phyloP scores from a whole-genome alignment of 2,329 filamentous ascomycete species.

The Colletotrichum tamarilloi region DNA sequence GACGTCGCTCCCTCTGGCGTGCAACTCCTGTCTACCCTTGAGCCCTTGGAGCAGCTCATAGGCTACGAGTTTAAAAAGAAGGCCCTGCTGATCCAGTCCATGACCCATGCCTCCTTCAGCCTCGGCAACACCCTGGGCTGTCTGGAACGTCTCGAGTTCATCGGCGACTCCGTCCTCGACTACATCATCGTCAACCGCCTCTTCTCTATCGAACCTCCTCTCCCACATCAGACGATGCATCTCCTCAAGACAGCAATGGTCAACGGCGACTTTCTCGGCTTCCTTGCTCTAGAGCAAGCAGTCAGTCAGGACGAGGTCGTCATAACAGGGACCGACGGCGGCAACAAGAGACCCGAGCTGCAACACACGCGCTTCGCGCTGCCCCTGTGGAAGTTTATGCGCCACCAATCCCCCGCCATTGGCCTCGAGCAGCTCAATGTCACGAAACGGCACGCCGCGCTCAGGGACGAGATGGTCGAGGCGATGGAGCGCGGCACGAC shows the following conservation, averaged over 20 bases:
- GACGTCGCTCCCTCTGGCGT: slow-evolving; percentile 48
- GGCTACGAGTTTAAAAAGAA: slow-evolving; percentile 79
- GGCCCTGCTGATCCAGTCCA: slow-evolving; percentile 77
- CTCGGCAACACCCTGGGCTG: slow-evolving; percentile 57
- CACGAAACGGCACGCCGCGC: slow-evolving; percentile 55
- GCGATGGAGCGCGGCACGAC: slow-evolving; percentile 60
- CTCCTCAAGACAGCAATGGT: slow-evolving; percentile 79
- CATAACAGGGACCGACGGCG: slow-evolving; percentile 33
- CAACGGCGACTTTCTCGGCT: slow-evolving; percentile 84
- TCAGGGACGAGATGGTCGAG: slow-evolving; percentile 60
- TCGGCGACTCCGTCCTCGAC: slow-evolving; percentile 89
- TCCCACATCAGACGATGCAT: slow-evolving; percentile 74
- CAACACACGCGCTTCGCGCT: slow-evolving; percentile 38
- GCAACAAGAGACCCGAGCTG: slow-evolving; percentile 34
- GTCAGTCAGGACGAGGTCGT: slow-evolving; percentile 39
- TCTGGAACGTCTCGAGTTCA: slow-evolving; percentile 84
- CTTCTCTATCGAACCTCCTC: slow-evolving; percentile 55
- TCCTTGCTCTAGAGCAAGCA: slow-evolving; percentile 72
- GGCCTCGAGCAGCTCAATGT: slow-evolving; percentile 56
- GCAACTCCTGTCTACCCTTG: slow-evolving; percentile 52
- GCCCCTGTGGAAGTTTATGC: slow-evolving; percentile 77
- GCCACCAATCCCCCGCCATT: slow-evolving; percentile 64
- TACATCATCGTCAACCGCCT: slow-evolving; percentile 76
- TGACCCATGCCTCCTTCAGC: slow-evolving; percentile 78
- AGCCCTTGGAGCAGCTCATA: slow-evolving; percentile 71